phyloP scores from a whole-genome alignment of 177 flowering plant genomes.

The Vitis hybrid region DNA sequence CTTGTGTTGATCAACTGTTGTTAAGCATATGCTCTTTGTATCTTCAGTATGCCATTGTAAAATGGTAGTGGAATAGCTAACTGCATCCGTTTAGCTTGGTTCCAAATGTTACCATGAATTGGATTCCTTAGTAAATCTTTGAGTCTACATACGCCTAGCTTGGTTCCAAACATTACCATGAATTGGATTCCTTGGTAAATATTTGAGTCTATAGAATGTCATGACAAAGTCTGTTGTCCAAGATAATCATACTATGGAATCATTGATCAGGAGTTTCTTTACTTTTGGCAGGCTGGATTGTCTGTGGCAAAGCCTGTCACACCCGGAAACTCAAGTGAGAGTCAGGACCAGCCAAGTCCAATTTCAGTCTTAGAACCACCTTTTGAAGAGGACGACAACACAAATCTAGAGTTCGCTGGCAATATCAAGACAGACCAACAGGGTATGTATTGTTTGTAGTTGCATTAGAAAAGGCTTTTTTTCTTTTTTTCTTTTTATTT shows the following conservation, averaged over 20 bases:
- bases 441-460: slow-evolving; percentile 34
- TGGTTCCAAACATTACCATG: not conserved
- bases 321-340: slow-evolving; percentile 39
- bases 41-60: not conserved
- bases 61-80: not conserved
- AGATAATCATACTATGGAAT: not conserved
- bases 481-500: not conserved
- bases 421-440: slow-evolving; percentile 27
- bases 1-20: not conserved
- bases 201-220: not conserved
- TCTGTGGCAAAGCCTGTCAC: slow-evolving; percentile 33
- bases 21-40: not conserved
- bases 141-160: not conserved
- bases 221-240: not conserved
- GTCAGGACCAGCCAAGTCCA: slow-evolving; percentile 78
- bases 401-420: slow-evolving; percentile 29
- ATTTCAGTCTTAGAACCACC: slow-evolving; percentile 63
- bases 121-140: not conserved
- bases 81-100: not conserved
- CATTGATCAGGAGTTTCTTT: not conserved
- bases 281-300: slow-evolving; percentile 35
- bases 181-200: not conserved
- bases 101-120: not conserved
- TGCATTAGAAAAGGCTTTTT: not conserved
- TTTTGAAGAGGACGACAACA: slow-evolving; percentile 61